Conservation (phyloP, 192 early-diverging fungal species). For the Chytriomyces hyalinus region DNA sequence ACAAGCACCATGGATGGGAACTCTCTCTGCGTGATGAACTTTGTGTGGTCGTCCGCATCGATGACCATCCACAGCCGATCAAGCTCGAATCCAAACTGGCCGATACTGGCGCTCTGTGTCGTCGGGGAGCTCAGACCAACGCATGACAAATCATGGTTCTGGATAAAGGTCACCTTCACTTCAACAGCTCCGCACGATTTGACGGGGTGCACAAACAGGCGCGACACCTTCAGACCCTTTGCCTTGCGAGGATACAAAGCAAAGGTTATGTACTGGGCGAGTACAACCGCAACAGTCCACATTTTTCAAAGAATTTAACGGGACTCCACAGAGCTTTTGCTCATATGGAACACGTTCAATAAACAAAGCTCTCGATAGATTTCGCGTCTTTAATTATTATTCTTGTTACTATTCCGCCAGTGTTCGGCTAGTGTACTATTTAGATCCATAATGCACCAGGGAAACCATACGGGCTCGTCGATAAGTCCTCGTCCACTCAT, state of each 20-base stretch:
- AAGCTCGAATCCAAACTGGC: conserved; percentile 46
- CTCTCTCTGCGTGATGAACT: conserved; percentile 46
- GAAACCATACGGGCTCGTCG: conserved; percentile 46
- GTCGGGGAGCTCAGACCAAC: too few relatives aligned
- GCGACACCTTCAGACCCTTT: conserved; percentile 1
- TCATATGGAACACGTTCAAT: too few relatives aligned
- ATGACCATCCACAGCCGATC: conserved; percentile 54
- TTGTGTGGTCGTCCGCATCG: background rate
- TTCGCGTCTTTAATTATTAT: too few relatives aligned
- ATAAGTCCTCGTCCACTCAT: conserved; percentile 49
- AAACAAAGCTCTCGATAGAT: too few relatives aligned
- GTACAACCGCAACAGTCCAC: conserved; percentile 9
- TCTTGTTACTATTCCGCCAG: too few relatives aligned
- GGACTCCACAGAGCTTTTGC: too few relatives aligned
- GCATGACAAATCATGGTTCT: too few relatives aligned
- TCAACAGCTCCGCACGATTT: conserved; percentile 48
- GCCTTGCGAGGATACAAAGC: background rate
- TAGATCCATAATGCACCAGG: background rate
- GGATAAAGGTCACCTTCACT: conserved; percentile 3
- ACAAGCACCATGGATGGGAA: conserved; percentile 45
- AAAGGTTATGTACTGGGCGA: background rate
- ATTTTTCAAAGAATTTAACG: background rate
- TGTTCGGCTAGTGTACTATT: background rate
- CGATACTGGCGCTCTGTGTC: conserved; percentile 9
- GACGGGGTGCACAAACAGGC: conserved; percentile 50